Conservation (phyloP, 202 grass and related monocot genomes). For the Panicum hallii region DNA sequence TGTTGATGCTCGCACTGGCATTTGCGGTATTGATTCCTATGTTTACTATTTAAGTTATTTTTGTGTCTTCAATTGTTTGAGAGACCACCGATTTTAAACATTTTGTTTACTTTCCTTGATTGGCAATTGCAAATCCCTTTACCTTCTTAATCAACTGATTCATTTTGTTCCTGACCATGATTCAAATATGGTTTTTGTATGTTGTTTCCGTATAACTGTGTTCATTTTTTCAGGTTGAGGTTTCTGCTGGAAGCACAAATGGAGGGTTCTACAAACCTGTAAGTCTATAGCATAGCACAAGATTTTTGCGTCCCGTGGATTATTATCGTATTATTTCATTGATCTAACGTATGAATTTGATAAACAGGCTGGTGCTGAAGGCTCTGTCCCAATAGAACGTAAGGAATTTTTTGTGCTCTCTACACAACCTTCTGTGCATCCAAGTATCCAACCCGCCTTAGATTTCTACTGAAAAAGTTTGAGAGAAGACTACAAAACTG, state of each 20-base stretch:
- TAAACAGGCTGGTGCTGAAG: constrained; percentile 40
- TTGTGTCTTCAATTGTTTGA: background rate
- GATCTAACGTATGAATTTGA: background rate
- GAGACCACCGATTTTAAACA: background rate
- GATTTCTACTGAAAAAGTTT: background rate
- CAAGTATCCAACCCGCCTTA: background rate
- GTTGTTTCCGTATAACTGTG: background rate
- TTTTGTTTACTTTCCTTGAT: background rate
- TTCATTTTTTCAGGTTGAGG: constrained; percentile 14
- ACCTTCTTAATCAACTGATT: background rate
- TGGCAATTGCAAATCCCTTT: background rate
- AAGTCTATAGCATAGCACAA: background rate
- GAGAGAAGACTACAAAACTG: background rate
- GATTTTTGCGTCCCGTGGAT: background rate
- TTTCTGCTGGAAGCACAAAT: constrained; percentile 17
- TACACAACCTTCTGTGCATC: background rate
- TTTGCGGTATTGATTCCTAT: constrained; percentile 24
- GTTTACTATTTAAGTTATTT: background rate
- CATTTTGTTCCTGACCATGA: background rate
- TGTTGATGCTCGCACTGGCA: constrained; percentile 19
- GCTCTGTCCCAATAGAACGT: constrained; percentile 43
- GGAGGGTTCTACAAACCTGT: constrained; percentile 7
- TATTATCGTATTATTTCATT: background rate
- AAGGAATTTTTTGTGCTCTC: background rate
- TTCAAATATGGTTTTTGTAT: background rate